A percentile compares a stretch with the other conserved stretches of the same genome.
Evolutionary conservation across 2,329 filamentous ascomycete species (phyloP).

Genomic region (Hansfordia pulvinata): DNA sequence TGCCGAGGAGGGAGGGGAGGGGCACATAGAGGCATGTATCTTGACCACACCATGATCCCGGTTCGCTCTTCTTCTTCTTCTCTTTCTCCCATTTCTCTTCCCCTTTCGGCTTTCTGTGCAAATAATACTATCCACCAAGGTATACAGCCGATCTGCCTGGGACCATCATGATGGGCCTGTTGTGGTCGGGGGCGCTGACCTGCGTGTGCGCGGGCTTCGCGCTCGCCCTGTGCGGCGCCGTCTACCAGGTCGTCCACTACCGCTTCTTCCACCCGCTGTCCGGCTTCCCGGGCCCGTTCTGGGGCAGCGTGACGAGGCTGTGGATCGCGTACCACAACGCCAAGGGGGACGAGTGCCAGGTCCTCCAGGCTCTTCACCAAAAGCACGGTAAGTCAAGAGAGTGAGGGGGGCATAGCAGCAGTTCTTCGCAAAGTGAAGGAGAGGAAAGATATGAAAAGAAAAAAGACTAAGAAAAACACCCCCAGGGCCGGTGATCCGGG

Average conservation of each 20-base stretch:
- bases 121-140: too few relatives aligned
- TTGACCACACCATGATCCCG: too few relatives aligned
- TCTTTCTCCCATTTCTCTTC: too few relatives aligned
- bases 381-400: constrained; percentile 36
- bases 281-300: constrained; percentile 39
- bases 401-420: too few relatives aligned
- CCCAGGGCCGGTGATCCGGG: constrained; percentile 34
- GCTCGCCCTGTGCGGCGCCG: constrained; percentile 14
- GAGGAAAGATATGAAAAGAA: too few relatives aligned
- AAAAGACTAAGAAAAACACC: constrained; percentile 1
- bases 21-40: too few relatives aligned
- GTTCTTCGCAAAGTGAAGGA: too few relatives aligned
- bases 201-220: constrained; percentile 14
- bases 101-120: too few relatives aligned
- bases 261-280: constrained; percentile 37
- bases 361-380: constrained; percentile 25
- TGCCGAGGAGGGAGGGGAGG: too few relatives aligned
- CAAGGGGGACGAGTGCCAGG: constrained; percentile 27
- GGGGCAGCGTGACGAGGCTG: constrained; percentile 36
- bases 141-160: too few relatives aligned
- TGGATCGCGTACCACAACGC: constrained; percentile 39
- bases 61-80: too few relatives aligned
- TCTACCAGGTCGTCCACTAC: constrained; percentile 33
- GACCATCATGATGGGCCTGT: constrained; percentile 1
- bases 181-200: background rate